Evolutionary conservation across 169 alveolate species (phyloP), one percentile per base, ranked within the genome.

Genomic region (Amoebophrya sp.): DNA sequence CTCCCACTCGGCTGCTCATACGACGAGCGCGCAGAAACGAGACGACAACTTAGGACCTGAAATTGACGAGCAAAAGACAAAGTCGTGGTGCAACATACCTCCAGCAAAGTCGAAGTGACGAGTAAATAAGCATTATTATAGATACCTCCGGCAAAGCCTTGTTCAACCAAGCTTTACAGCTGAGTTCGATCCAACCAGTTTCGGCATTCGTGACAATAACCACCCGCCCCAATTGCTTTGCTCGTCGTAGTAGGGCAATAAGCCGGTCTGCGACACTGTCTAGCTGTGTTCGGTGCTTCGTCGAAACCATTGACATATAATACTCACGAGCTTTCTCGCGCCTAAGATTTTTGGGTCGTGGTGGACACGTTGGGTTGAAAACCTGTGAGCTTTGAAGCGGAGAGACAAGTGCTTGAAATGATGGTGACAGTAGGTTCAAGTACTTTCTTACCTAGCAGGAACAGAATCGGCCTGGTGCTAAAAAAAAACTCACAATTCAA

Each of bases 201-300:
- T 90, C 83, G 14, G 92, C 92, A 78, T 90, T 90, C 18, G 92
- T 90, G 3, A 90, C 92, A 6, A 90, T 90, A n/a, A 90, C 92
- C 40, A 90, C 92, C 6, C 41, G 38, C 33, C 78, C 92, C 47
- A 90, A 23, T n/a, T 77, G 26, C 33, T 65, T 65, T 36, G 83
- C 83, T 26, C n/a, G 18, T 18, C 33, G 12, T 10, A 40, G 92
- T 78, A 36, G 92, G 76, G 83, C 0, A n/a, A 90, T n/a, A 77
- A 90, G 53, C 78, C n/a, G 41, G 3, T 36, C 53, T 12, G 92
- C 92, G 38, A 90, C 38, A 3, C n/a, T 41, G 78, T 53, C 92
- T 33, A 90, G 47, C 92, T 90, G 83, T 0, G 33, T 6, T 26
- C n/a, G 18, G 83, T 65, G 83, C 83, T 65, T 65, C 2, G 18